phyloP scores from a whole-genome alignment of 306 rosid genomes.

The Benincasa hispida region DNA sequence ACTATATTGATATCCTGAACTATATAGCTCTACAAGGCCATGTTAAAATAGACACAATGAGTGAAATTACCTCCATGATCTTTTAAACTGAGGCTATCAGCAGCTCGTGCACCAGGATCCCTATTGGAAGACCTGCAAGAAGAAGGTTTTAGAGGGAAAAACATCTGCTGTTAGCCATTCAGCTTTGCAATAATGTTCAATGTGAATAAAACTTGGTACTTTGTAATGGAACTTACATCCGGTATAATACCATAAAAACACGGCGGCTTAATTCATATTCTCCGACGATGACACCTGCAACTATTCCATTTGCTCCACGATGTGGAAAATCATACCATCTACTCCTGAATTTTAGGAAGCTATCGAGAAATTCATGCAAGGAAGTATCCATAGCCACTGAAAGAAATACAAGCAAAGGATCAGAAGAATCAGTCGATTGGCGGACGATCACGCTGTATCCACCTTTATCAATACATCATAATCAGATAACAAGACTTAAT shows the following conservation, averaged over 20 bases:
- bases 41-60: constrained; percentile 6
- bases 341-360: constrained; percentile 77
- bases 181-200: neutral
- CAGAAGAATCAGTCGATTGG: neutral
- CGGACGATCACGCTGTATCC: neutral
- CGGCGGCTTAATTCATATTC: constrained; percentile 75
- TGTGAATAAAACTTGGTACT: constrained; percentile 3
- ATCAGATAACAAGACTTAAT: neutral
- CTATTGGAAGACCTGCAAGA: constrained; percentile 72
- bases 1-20: neutral
- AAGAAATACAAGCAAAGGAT: constrained; percentile 3
- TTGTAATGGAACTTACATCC: constrained; percentile 54
- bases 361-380: constrained; percentile 77
- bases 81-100: constrained; percentile 55
- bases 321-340: constrained; percentile 96
- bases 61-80: constrained; percentile 72
- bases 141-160: neutral
- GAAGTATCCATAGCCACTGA: constrained; percentile 78
- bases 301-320: constrained; percentile 56
- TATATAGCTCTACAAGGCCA: neutral
- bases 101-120: constrained; percentile 71
- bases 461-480: neutral
- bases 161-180: neutral
- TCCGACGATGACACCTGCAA: constrained; percentile 90
- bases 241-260: constrained; percentile 83